phyloP scores from a whole-genome alignment of 345 rosid species.

The Physaria fendleri region DNA sequence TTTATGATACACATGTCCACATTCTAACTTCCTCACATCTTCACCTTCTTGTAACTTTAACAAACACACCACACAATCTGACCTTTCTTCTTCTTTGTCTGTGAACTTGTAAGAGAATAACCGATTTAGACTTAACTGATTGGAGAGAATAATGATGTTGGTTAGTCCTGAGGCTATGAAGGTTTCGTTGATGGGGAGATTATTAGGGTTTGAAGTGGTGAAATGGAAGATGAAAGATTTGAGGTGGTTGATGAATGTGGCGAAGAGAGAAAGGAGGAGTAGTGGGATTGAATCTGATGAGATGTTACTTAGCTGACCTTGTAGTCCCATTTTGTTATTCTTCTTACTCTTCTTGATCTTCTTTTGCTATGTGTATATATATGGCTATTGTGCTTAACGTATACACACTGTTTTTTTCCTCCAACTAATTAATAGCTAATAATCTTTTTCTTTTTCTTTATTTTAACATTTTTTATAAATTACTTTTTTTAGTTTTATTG shows the following conservation, averaged over 20 bases:
- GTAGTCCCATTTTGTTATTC: slow-evolving; percentile 64
- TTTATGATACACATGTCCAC: slow-evolving; percentile 82
- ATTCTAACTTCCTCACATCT: slow-evolving; percentile 63
- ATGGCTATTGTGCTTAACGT: slow-evolving; percentile 24
- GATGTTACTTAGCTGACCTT: slow-evolving; percentile 60
- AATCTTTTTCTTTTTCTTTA: too few species aligned
- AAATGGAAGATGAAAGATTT: slow-evolving; percentile 41
- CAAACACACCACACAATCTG: slow-evolving; percentile 56
- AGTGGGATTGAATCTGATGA: slow-evolving; percentile 75
- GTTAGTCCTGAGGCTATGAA: slow-evolving; percentile 50
- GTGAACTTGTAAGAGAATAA: slow-evolving; percentile 40
- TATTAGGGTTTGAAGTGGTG: slow-evolving; percentile 6
- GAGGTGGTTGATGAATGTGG: slow-evolving; percentile 43
- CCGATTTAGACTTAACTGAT: slow-evolving; percentile 57
- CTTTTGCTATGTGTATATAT: neutral
- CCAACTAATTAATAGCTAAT: too few species aligned
- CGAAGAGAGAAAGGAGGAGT: slow-evolving; percentile 50
- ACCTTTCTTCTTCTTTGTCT: slow-evolving; percentile 9
- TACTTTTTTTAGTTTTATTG: too few species aligned
- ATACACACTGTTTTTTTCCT: too few species aligned
- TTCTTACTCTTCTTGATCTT: neutral
- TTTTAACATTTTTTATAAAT: too few species aligned
- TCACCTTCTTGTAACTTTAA: slow-evolving; percentile 64
- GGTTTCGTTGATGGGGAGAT: slow-evolving; percentile 14
- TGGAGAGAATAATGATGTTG: slow-evolving; percentile 50